phyloP scores from a whole-genome alignment of 495 filamentous ascomycete species.

The Penicillium tannophilum region DNA sequence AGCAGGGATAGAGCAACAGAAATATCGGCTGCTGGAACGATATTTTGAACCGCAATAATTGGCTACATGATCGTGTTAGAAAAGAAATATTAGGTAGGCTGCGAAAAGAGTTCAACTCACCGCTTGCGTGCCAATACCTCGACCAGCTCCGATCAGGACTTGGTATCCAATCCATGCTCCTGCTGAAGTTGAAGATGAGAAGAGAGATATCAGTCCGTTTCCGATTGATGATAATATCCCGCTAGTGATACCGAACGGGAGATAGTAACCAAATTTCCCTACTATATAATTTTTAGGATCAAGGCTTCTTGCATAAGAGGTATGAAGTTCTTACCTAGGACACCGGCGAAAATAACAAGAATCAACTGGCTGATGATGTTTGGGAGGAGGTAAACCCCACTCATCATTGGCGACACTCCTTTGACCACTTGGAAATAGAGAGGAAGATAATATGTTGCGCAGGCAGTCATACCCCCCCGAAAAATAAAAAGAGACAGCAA shows the following conservation, averaged over 20 bases:
- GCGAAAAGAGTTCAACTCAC: conserved; percentile 17
- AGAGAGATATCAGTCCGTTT: conserved; percentile 53
- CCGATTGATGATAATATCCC: conserved; percentile 38
- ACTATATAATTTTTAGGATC: conserved; percentile 23
- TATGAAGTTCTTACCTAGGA: background rate
- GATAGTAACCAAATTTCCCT: conserved; percentile 50
- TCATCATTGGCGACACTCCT: conserved; percentile 30
- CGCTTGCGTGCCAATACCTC: conserved; percentile 50
- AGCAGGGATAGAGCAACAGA: conserved; percentile 52
- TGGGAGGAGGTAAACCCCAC: conserved; percentile 41
- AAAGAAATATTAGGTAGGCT: background rate
- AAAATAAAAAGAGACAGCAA: conserved; percentile 25
- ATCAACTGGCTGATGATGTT: conserved; percentile 52
- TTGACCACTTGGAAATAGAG: conserved; percentile 45
- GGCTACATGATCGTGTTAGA: conserved; percentile 25
- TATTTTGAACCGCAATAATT: conserved; percentile 56
- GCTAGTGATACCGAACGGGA: conserved; percentile 43
- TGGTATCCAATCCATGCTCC: conserved; percentile 60
- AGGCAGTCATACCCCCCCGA: conserved; percentile 22
- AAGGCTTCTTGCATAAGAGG: background rate
- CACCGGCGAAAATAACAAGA: conserved; percentile 46
- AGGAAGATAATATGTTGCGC: conserved; percentile 36
- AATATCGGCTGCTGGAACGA: conserved; percentile 43
- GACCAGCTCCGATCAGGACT: conserved; percentile 55
- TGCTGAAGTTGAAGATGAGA: conserved; percentile 40